These are phyloP conservation scores for Coniochaeta sp. DNA, from an alignment of 2,329 filamentous ascomycete genomes.

Conservation along the genomic window DNA sequence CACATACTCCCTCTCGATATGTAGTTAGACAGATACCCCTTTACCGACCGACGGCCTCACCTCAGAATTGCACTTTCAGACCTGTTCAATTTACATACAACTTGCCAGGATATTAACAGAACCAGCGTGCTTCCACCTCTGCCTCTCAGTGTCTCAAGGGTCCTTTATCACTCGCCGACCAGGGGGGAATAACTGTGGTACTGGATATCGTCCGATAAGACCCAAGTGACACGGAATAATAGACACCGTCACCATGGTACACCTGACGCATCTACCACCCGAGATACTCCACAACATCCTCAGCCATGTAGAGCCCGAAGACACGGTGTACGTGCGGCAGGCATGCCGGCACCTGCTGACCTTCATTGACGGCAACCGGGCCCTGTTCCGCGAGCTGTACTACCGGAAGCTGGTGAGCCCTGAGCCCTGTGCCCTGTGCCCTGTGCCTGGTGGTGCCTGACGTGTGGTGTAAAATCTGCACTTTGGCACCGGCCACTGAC, in stretches of 20 bases:
- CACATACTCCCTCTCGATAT: neutral
- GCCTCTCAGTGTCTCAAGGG: neutral
- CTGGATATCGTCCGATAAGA: neutral
- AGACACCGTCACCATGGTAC: slow-evolving; percentile 15
- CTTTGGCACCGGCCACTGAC: neutral
- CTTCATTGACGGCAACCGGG: slow-evolving; percentile 48
- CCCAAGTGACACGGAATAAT: neutral
- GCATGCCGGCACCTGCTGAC: slow-evolving; percentile 45
- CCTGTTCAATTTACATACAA: neutral
- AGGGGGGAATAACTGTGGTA: no score
- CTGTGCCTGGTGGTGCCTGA: neutral
- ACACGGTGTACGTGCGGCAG: slow-evolving; percentile 43
- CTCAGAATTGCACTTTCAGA: neutral
- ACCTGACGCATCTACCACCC: slow-evolving; percentile 33
- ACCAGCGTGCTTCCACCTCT: neutral
- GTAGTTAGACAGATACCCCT: no score
- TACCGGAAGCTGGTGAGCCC: slow-evolving; percentile 43
- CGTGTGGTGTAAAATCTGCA: neutral
- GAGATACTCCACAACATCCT: slow-evolving; percentile 60
- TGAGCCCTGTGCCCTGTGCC: no score
- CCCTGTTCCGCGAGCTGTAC: slow-evolving; percentile 58
- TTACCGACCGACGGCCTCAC: no score
- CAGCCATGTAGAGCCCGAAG: slow-evolving; percentile 43
- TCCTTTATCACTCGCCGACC: neutral
- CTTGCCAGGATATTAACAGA: neutral